These are phyloP conservation scores for Geotrichum reessii DNA, from an alignment of 1,139 yeast genomes.

Conservation along the genomic window DNA sequence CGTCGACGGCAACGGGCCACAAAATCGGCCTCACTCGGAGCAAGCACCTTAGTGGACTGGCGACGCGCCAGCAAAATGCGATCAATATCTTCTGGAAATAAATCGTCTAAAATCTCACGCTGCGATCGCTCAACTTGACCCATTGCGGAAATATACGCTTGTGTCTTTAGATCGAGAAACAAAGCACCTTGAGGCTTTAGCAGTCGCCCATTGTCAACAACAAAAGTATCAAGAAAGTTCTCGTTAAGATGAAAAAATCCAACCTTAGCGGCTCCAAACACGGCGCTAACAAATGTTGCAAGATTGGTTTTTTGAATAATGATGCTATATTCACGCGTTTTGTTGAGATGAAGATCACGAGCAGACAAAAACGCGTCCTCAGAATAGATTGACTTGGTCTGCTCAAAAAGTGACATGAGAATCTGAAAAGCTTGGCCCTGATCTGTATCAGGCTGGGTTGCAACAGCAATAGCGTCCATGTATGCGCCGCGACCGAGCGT, in stretches of 20 bases:
- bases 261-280: conserved; percentile 75
- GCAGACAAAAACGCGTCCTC: conserved; percentile 28
- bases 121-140: conserved; percentile 65
- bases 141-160: conserved; percentile 85
- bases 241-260: conserved; percentile 85
- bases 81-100: conserved; percentile 56
- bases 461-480: conserved; percentile 65
- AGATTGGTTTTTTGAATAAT: conserved; percentile 78
- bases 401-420: conserved; percentile 68
- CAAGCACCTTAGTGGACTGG: conserved; percentile 35
- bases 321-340: conserved; percentile 44
- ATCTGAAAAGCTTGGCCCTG: conserved; percentile 72
- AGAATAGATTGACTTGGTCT: conserved; percentile 35
- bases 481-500: conserved; percentile 65
- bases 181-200: conserved; percentile 75
- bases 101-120: conserved; percentile 64
- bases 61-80: conserved; percentile 44
- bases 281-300: conserved; percentile 80
- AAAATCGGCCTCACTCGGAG: conserved; percentile 70
- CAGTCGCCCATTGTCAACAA: conserved; percentile 47
- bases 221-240: conserved; percentile 73
- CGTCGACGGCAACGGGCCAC: conserved; percentile 64
- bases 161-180: conserved; percentile 83
- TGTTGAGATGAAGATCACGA: conserved; percentile 21
- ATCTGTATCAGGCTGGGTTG: conserved; percentile 64